Percentiles rank a stretch among this genome's conserved stretches.
phyloP scores from a whole-genome alignment of 768 basidiomycete species.

The Tubosaeta sp. region DNA sequence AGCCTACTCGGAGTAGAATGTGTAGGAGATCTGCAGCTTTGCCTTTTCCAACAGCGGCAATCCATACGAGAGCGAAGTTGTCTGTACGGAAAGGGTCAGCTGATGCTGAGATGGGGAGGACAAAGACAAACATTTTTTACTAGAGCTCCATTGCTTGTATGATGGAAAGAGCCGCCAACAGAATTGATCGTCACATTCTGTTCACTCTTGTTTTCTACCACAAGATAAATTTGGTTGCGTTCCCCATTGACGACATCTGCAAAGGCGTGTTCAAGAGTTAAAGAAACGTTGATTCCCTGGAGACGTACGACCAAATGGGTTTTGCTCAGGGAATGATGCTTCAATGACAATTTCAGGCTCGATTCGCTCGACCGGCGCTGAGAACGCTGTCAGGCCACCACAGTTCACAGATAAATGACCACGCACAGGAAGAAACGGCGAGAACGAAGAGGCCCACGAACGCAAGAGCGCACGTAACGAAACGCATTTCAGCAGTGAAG shows the following conservation, averaged over 20 bases:
- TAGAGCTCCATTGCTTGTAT: constrained; percentile 57
- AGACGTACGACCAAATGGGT: constrained; percentile 72
- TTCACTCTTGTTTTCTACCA: constrained; percentile 73
- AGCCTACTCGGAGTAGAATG: constrained; percentile 80
- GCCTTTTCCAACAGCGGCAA: constrained; percentile 50
- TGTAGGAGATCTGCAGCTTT: constrained; percentile 64
- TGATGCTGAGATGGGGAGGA: neutral
- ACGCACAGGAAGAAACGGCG: constrained; percentile 30
- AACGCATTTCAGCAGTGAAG: constrained; percentile 29
- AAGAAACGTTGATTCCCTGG: neutral
- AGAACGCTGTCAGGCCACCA: constrained; percentile 4
- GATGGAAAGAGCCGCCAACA: constrained; percentile 63
- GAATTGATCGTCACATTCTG: constrained; percentile 64
- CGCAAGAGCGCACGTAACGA: constrained; percentile 27
- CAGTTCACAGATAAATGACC: neutral
- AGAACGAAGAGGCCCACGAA: constrained; percentile 27
- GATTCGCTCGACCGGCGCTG: constrained; percentile 28
- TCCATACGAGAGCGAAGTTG: constrained; percentile 51
- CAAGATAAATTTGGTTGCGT: constrained; percentile 60
- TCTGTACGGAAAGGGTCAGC: constrained; percentile 37
- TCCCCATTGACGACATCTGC: constrained; percentile 85
- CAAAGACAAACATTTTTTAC: constrained; percentile 64
- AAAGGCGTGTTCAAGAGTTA: constrained; percentile 6
- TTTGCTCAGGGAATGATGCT: constrained; percentile 65
- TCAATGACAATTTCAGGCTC: constrained; percentile 53